Base-by-base conservation (phyloP, 805 yeast species). In the Candida alai region DNA sequence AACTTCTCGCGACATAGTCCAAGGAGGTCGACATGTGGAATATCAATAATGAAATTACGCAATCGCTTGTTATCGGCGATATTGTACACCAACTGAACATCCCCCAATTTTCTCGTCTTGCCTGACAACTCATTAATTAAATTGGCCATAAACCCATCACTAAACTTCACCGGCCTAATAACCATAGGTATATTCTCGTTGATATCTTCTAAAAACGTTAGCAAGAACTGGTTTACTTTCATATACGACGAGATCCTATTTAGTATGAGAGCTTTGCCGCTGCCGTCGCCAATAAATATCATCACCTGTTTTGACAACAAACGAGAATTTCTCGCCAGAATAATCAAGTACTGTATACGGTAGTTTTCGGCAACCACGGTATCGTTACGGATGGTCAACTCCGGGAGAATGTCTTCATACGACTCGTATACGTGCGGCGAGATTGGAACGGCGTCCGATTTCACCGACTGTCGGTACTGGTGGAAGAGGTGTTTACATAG, bases 21-120 rank as follows among this genome's bases (percentile, higher is more conserved):
- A 25, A 19, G 11, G 6, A 48, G 17, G 29, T 58, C 64, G 4
- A 20, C 30, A 4, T 37, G 35, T 1, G 57, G 56, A 5, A 58
- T 45, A 14, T 45, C 49, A 5, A 58, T 35, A 2, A 47, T 37
- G 2, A 58, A 50, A 27, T 52, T 41, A 16, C 46, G 40, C 19
- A 59, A 36, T 19, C 17, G 13, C 22, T 45, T 43, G 15, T 34
- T 42, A 24, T 46, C 43, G 12, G 37, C 26, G 7, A 24, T 9
- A n/a, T 17, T 12, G 24, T 36, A 34, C 12, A 30, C 33, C 13
- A 32, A 21, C 17, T 36, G 35, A 3, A 39, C 14, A 19, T 36
- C 26, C 10, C 24, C 39, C 3, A 23, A n/a, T 11, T 9, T 8
- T 10, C 24, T 30, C 4, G 34, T 19, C n/a, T 40, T n/a, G 11